These are phyloP conservation scores for Stephania yunnanensis DNA, from an alignment of 164 flowering plant species.

Conservation along the genomic window DNA sequence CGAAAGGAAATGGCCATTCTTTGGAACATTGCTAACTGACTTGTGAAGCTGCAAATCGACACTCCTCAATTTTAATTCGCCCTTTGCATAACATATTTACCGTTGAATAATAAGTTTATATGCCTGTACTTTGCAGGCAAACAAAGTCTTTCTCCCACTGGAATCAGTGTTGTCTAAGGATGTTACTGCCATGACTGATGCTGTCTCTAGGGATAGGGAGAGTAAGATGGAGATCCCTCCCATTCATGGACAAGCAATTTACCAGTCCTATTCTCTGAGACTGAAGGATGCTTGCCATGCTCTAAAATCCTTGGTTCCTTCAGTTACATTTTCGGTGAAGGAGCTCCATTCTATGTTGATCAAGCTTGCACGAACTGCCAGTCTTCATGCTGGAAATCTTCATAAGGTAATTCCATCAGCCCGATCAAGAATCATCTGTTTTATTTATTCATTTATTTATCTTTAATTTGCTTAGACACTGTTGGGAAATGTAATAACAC, in stretches of 20 bases:
- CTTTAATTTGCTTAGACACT: not conserved
- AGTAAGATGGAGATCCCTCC: constrained; percentile 65
- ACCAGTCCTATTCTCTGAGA: constrained; percentile 67
- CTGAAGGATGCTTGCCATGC: constrained; percentile 60
- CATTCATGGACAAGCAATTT: constrained; percentile 92
- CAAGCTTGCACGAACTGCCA: constrained; percentile 75
- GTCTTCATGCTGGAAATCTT: constrained; percentile 91
- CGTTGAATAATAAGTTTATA: constrained; percentile 6
- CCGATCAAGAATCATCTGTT: not conserved
- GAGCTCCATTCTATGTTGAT: constrained; percentile 66
- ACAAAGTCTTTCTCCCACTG: constrained; percentile 68
- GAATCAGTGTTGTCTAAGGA: constrained; percentile 79
- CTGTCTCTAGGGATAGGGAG: constrained; percentile 66
- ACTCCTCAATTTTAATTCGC: not conserved
- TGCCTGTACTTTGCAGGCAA: constrained; percentile 47
- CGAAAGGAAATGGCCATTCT: not conserved
- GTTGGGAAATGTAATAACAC: not conserved
- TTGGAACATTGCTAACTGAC: constrained; percentile 4
- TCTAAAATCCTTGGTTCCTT: constrained; percentile 64
- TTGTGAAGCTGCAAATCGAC: not conserved
- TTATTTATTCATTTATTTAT: not conserved
- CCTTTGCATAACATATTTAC: not conserved
- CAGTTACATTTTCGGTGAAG: constrained; percentile 57
- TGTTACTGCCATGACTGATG: constrained; percentile 82
- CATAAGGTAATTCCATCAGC: constrained; percentile 49